These are phyloP conservation scores for Quillaja saponaria DNA, from an alignment of 306 rosid species.

Conservation along the genomic window DNA sequence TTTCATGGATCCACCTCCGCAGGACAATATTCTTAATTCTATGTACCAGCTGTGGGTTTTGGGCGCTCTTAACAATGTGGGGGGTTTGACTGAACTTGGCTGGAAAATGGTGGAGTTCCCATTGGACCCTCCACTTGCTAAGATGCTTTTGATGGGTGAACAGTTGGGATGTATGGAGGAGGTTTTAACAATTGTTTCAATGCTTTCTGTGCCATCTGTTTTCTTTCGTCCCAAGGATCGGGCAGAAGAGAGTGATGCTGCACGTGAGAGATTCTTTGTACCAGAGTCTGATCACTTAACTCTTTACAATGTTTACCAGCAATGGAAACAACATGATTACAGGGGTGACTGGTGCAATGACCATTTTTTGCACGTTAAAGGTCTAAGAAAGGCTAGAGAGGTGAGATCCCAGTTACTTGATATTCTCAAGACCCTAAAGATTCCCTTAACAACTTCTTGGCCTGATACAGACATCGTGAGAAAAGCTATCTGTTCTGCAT, in stretches of 20 bases:
- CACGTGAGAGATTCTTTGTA: slow-evolving; percentile 83
- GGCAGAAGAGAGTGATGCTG: slow-evolving; percentile 97
- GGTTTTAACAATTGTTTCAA: slow-evolving; percentile 88
- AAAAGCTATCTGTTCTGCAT: slow-evolving; percentile 92
- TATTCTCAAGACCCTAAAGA: slow-evolving; percentile 80
- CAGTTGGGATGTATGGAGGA: slow-evolving; percentile 78
- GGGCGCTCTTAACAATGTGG: slow-evolving; percentile 95
- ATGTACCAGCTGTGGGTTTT: slow-evolving; percentile 99
- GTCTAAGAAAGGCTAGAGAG: slow-evolving; percentile 89
- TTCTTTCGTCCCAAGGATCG: slow-evolving; percentile 96
- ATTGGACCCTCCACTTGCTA: slow-evolving; percentile 94
- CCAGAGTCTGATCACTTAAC: slow-evolving; percentile 97
- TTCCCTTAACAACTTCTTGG: slow-evolving; percentile 69
- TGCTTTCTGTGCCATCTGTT: slow-evolving; percentile 98
- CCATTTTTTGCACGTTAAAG: slow-evolving; percentile 90
- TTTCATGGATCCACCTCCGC: slow-evolving; percentile 99
- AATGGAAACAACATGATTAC: slow-evolving; percentile 94
- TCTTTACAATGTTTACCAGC: slow-evolving; percentile 86
- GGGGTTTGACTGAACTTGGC: slow-evolving; percentile 83
- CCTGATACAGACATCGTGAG: slow-evolving; percentile 89
- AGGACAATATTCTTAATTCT: slow-evolving; percentile 93
- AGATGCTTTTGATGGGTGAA: slow-evolving; percentile 94
- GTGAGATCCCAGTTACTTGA: slow-evolving; percentile 93
- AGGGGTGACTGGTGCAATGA: slow-evolving; percentile 99
- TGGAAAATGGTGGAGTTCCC: slow-evolving; percentile 99